phyloP scores from a whole-genome alignment of 2,329 filamentous ascomycete genomes.

The Stagonosporopsis tanaceti region DNA sequence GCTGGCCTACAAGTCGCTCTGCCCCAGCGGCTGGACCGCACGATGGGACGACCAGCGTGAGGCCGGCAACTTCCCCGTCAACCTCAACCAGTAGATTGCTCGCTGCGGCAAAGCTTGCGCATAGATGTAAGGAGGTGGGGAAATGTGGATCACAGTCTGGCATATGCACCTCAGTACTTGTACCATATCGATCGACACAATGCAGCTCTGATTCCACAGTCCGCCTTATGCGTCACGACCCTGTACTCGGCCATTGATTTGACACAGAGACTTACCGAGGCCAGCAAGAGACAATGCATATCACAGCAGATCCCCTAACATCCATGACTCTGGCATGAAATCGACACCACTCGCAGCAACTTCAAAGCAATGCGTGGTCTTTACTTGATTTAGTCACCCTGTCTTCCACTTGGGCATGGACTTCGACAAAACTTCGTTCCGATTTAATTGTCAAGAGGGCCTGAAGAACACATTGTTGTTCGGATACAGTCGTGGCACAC shows the following conservation, averaged over 20 bases:
- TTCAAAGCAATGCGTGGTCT: neutral
- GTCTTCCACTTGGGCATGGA: neutral
- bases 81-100: conserved; percentile 47
- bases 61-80: conserved; percentile 57
- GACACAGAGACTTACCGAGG: neutral
- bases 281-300: neutral
- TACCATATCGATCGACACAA: conserved; percentile 43
- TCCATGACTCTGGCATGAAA: neutral
- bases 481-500: neutral
- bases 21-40: conserved; percentile 91
- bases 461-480: neutral
- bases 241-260: neutral
- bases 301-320: too few relatives aligned
- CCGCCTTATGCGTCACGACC: neutral
- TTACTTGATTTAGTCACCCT: neutral
- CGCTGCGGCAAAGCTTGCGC: conserved; percentile 20
- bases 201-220: conserved; percentile 35
- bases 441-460: too few relatives aligned
- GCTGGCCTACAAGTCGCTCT: conserved; percentile 95
- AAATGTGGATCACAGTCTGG: conserved; percentile 33
- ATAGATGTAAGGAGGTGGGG: conserved; percentile 29
- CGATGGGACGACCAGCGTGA: conserved; percentile 98
- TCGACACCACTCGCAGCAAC: neutral
- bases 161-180: conserved; percentile 36
- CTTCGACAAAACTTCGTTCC: neutral